A percentile compares a stretch with the other conserved stretches of the same genome.
Conservation (phyloP, 169 alveolate genomes). For the Neospora caninum region DNA sequence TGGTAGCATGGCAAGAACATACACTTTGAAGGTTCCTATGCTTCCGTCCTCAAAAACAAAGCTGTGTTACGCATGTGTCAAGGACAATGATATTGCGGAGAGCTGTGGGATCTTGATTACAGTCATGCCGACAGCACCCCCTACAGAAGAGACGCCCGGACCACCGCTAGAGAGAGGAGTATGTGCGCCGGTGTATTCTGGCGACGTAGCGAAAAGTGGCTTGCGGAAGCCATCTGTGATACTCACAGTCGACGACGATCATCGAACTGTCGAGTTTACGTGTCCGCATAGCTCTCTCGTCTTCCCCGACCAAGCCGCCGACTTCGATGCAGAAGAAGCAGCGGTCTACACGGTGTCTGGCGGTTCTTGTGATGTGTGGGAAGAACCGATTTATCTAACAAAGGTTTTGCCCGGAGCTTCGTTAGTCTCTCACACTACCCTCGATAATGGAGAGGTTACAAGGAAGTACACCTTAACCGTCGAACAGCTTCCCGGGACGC, state of each 20-base stretch:
- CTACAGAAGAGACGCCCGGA: neutral
- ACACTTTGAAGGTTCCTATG: neutral
- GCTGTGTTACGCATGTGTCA: constrained; percentile 3
- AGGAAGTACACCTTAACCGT: neutral
- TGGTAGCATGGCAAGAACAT: neutral
- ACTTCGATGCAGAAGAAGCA: neutral
- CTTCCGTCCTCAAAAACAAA: neutral
- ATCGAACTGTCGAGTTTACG: neutral
- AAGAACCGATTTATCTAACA: neutral
- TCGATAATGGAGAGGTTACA: neutral
- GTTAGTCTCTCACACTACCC: neutral
- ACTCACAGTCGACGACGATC: neutral
- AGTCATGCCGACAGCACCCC: neutral
- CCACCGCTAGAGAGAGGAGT: neutral
- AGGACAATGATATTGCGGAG: neutral
- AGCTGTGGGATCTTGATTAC: constrained; percentile 13
- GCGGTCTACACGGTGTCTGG: neutral
- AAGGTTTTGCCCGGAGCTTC: neutral
- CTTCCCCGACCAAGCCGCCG: neutral
- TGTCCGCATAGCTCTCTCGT: neutral
- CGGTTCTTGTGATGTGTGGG: neutral
- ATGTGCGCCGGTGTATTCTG: neutral
- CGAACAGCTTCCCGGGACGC: neutral
- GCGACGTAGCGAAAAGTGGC: neutral
- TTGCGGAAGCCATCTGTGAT: neutral